Evolutionary conservation across 345 rosid species (phyloP).

Genomic region (Arabidopsis arenosa): DNA sequence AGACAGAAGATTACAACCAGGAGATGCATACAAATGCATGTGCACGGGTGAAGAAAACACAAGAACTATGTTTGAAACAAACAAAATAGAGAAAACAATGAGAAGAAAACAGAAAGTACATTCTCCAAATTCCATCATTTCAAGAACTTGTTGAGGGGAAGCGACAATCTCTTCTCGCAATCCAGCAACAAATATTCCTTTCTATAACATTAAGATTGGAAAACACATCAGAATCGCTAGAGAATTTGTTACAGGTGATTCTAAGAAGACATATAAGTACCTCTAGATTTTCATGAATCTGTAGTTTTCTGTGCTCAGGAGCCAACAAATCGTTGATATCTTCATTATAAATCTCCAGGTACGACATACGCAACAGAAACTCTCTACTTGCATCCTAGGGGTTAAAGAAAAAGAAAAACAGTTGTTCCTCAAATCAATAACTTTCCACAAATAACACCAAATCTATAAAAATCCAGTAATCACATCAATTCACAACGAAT

Average conservation of each 20-base stretch:
- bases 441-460: conserved; percentile 14
- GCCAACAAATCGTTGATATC: conserved; percentile 88
- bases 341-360: conserved; percentile 94
- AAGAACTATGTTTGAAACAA: conserved; percentile 1
- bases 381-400: conserved; percentile 73
- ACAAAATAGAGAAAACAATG: not conserved
- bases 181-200: conserved; percentile 97
- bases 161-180: conserved; percentile 93
- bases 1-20: not conserved
- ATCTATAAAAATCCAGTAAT: not conserved
- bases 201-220: conserved; percentile 49
- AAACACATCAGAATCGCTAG: conserved; percentile 21
- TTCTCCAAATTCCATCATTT: conserved; percentile 91
- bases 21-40: conserved; percentile 15
- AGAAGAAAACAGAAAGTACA: conserved; percentile 48
- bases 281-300: conserved; percentile 91
- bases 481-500: not conserved
- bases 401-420: conserved; percentile 12
- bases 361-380: conserved; percentile 93
- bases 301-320: conserved; percentile 93
- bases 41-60: not conserved
- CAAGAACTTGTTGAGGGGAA: conserved; percentile 89
- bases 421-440: conserved; percentile 16
- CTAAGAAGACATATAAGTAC: conserved; percentile 41
- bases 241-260: not conserved